A percentile compares a stretch with the other conserved stretches of the same genome.
phyloP scores from a whole-genome alignment of 305 asterid genomes.

The Fraxinus greggii region DNA sequence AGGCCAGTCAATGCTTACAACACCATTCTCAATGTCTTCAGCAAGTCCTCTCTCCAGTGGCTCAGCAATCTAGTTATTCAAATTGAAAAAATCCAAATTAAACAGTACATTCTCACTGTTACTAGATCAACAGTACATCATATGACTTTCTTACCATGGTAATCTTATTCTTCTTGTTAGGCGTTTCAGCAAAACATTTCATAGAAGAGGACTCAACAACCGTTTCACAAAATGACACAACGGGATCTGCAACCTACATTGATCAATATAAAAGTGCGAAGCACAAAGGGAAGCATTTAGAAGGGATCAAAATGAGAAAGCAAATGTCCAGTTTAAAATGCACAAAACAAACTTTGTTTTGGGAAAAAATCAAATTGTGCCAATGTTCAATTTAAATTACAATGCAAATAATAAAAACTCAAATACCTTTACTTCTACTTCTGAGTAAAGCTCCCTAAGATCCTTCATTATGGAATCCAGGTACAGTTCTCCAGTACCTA shows the following conservation, averaged over 20 bases:
- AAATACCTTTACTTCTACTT: slow-evolving; percentile 96
- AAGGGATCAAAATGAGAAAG: neutral
- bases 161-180: slow-evolving; percentile 93
- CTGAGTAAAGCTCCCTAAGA: slow-evolving; percentile 95
- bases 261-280: slow-evolving; percentile 16
- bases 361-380: neutral
- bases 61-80: slow-evolving; percentile 71
- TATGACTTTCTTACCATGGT: slow-evolving; percentile 70
- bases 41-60: slow-evolving; percentile 97
- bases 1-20: slow-evolving; percentile 93
- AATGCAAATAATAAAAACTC: neutral
- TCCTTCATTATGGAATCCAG: slow-evolving; percentile 98
- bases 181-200: slow-evolving; percentile 98
- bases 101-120: neutral
- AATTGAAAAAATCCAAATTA: slow-evolving; percentile 15
- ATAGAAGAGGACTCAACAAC: slow-evolving; percentile 96
- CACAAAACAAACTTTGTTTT: neutral
- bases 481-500: slow-evolving; percentile 94
- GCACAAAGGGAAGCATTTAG: neutral
- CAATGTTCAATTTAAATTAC: neutral
- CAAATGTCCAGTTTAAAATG: neutral
- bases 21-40: slow-evolving; percentile 90
- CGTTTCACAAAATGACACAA: slow-evolving; percentile 94
- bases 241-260: slow-evolving; percentile 93
- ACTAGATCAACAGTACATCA: neutral